Evolutionary conservation across 1,139 yeast species (phyloP).

Genomic region (Kazachstania sp.): DNA sequence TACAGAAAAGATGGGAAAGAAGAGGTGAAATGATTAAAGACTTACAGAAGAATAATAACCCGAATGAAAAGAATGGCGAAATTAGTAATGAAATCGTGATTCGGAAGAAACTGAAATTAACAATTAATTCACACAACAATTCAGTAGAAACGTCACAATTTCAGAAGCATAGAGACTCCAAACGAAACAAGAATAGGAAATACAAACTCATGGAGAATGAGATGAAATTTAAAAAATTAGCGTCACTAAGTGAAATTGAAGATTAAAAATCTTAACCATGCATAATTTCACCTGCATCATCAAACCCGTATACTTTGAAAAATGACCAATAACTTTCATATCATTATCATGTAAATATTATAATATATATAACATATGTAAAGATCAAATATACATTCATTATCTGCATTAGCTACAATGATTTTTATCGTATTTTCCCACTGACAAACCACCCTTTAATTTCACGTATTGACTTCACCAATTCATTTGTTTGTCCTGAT

Average conservation of each 20-base stretch:
- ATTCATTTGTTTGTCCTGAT: slow-evolving; percentile 5
- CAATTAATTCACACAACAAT: neutral
- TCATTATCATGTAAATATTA: neutral
- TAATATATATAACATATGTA: neutral
- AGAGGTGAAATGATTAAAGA: slow-evolving; percentile 33
- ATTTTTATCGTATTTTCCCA: slow-evolving; percentile 10
- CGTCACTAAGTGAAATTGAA: neutral
- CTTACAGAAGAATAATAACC: slow-evolving; percentile 9
- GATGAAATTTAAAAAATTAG: slow-evolving; percentile 9
- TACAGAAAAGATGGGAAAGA: slow-evolving; percentile 43
- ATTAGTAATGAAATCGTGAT: neutral
- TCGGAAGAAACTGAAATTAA: neutral
- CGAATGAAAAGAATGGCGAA: neutral
- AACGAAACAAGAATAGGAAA: neutral
- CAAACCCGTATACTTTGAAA: neutral
- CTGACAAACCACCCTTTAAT: slow-evolving; percentile 30
- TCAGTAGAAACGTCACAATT: neutral
- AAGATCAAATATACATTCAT: neutral
- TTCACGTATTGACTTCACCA: slow-evolving; percentile 19
- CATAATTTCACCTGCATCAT: neutral
- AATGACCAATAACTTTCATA: neutral
- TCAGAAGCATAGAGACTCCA: neutral
- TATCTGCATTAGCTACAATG: neutral
- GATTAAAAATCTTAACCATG: no score
- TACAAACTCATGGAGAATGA: neutral